Conservation (phyloP, 805 yeast genomes). For the Myxozyma udenii region DNA sequence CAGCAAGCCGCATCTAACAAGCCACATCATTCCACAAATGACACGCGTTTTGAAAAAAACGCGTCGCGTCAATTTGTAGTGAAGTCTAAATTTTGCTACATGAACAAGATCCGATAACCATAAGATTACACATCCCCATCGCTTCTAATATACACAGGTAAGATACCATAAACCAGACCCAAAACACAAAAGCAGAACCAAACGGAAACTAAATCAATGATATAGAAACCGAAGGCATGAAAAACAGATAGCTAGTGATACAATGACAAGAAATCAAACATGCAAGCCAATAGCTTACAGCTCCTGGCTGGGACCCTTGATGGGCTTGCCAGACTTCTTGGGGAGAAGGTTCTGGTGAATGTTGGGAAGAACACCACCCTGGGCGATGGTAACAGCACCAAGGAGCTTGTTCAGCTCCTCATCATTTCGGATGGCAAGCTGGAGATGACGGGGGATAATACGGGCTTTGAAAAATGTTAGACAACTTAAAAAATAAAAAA, state of each 20-base stretch:
- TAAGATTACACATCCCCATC: constrained; percentile 21
- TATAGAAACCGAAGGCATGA: constrained; percentile 3
- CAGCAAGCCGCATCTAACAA: background rate
- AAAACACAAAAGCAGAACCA: constrained; percentile 22
- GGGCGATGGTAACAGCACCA: constrained; percentile 92
- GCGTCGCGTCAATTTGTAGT: no score
- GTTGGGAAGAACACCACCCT: constrained; percentile 99
- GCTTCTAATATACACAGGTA: constrained; percentile 24
- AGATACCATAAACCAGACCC: constrained; percentile 10
- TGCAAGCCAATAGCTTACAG: constrained; percentile 25
- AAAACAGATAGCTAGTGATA: constrained; percentile 6
- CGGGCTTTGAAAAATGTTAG: constrained; percentile 49
- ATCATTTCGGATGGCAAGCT: constrained; percentile 97
- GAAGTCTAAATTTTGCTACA: no score
- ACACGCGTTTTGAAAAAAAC: no score
- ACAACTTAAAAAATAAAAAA: background rate
- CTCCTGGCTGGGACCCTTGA: constrained; percentile 35
- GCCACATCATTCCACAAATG: background rate
- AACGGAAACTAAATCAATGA: constrained; percentile 14
- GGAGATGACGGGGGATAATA: constrained; percentile 98
- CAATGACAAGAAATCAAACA: constrained; percentile 1
- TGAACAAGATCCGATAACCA: background rate
- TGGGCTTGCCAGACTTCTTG: constrained; percentile 53
- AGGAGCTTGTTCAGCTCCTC: constrained; percentile 95
- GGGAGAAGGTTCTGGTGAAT: constrained; percentile 90